Evolutionary conservation across 176 grass and related monocot genomes (phyloP).

Genomic region (Zea mays): DNA sequence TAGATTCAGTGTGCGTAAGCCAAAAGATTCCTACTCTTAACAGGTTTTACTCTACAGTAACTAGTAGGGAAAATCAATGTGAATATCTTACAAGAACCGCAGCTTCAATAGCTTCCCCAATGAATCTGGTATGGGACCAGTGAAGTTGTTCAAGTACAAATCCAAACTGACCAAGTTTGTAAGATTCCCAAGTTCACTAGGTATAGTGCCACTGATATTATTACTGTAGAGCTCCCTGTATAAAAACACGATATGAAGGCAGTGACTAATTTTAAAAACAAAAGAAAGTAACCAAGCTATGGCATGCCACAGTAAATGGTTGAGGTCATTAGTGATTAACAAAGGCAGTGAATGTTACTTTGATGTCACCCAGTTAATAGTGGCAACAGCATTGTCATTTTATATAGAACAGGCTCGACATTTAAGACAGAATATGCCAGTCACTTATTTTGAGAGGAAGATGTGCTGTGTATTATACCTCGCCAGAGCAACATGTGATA

Average conservation of each 20-base stretch:
- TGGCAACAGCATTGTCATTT: conserved; percentile 2
- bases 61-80: neutral
- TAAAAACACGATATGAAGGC: conserved; percentile 36
- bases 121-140: conserved; percentile 69
- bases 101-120: conserved; percentile 81
- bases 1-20: neutral
- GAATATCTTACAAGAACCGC: conserved; percentile 75
- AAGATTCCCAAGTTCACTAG: conserved; percentile 78
- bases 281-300: conserved; percentile 7
- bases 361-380: neutral
- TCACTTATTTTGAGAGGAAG: conserved; percentile 8
- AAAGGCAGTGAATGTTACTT: neutral
- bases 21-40: neutral
- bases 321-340: neutral
- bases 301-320: neutral
- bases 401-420: neutral
- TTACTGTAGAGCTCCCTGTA: conserved; percentile 93
- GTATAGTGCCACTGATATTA: conserved; percentile 81
- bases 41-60: neutral
- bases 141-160: conserved; percentile 87
- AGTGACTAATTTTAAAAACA: conserved; percentile 3
- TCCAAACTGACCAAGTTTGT: conserved; percentile 92
- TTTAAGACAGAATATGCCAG: neutral
- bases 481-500: neutral
- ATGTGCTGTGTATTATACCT: neutral